These are phyloP conservation scores for Cladosporium halotolerans DNA, from an alignment of 2,329 filamentous ascomycete species.

Conservation along the genomic window DNA sequence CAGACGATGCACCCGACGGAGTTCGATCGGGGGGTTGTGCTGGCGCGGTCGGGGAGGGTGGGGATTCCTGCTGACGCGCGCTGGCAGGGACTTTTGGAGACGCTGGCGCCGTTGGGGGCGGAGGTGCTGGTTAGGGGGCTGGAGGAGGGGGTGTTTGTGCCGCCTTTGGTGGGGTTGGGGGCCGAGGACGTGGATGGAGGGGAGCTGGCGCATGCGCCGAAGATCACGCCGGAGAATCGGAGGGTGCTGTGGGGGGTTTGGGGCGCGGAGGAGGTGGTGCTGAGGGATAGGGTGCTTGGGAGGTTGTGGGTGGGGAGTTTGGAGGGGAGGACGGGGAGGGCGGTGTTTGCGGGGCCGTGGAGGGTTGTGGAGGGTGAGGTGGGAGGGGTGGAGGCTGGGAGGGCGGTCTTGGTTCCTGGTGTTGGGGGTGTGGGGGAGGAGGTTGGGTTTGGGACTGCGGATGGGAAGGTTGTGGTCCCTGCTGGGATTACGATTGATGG, in stretches of 20 bases:
- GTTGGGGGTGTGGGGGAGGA: background rate
- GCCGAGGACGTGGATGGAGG: constrained; percentile 14
- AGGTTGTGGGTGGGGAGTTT: constrained; percentile 53
- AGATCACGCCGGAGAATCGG: constrained; percentile 60
- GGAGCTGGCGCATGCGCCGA: constrained; percentile 56
- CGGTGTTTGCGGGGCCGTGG: constrained; percentile 23
- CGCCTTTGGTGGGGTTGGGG: background rate
- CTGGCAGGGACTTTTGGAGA: constrained; percentile 44
- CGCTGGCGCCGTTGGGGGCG: constrained; percentile 61
- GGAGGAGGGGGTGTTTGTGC: constrained; percentile 56
- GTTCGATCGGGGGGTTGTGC: constrained; percentile 74
- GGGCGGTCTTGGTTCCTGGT: background rate
- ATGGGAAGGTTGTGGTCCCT: constrained; percentile 17
- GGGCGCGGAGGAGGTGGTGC: constrained; percentile 49
- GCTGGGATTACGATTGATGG: constrained; percentile 20
- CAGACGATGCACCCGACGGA: constrained; percentile 72
- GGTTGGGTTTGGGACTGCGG: constrained; percentile 16
- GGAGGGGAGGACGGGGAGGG: constrained; percentile 15
- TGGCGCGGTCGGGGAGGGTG: constrained; percentile 50
- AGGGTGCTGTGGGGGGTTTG: constrained; percentile 56
- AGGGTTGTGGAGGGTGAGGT: background rate
- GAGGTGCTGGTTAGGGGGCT: constrained; percentile 64
- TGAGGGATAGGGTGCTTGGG: constrained; percentile 56
- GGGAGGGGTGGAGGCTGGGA: background rate
- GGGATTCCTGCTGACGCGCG: constrained; percentile 43